Percentiles rank a stretch among this genome's conserved stretches.
phyloP scores from a whole-genome alignment of 2,329 filamentous ascomycete species.

The Mycocentrospora acerina region DNA sequence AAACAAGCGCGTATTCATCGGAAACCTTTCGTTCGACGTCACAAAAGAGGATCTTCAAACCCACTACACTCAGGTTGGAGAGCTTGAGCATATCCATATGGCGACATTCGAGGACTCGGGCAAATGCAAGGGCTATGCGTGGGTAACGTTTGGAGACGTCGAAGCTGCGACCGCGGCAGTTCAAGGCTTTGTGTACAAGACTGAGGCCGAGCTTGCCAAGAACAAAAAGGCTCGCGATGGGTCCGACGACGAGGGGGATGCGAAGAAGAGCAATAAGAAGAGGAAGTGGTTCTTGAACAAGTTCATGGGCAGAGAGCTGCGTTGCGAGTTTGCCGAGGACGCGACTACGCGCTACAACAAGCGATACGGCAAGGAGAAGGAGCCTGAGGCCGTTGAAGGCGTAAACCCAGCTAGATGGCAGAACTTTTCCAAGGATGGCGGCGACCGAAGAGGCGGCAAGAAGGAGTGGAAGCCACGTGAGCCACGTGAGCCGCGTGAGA shows the following conservation, averaged over 20 bases:
- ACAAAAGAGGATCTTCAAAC: conserved; percentile 75
- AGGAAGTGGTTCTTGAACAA: conserved; percentile 80
- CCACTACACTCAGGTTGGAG: conserved; percentile 84
- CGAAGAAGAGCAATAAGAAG: conserved; percentile 50
- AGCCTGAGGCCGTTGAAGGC: conserved; percentile 33
- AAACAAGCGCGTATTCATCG: conserved; percentile 82
- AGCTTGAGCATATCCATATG: conserved; percentile 79
- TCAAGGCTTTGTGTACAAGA: conserved; percentile 75
- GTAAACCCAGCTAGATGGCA: conserved; percentile 32
- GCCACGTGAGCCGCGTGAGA: conserved; percentile 31
- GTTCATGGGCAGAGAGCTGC: conserved; percentile 75
- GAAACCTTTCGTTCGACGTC: conserved; percentile 53
- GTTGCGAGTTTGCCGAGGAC: conserved; percentile 93
- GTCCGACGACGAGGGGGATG: conserved; percentile 53
- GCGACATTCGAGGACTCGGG: conserved; percentile 96
- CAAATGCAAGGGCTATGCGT: conserved; percentile 97
- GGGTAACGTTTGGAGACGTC: conserved; percentile 85
- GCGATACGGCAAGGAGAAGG: conserved; percentile 75
- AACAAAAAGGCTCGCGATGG: conserved; percentile 55
- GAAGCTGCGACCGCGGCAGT: conserved; percentile 75
- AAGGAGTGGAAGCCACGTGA: conserved; percentile 30
- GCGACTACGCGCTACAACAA: conserved; percentile 88
- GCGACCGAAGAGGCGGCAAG: conserved; percentile 26
- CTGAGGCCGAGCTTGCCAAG: conserved; percentile 50
- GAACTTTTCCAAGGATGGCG: conserved; percentile 30